Base-by-base conservation (phyloP, 75 land plant species). In the Cunninghamia lanceolata region DNA sequence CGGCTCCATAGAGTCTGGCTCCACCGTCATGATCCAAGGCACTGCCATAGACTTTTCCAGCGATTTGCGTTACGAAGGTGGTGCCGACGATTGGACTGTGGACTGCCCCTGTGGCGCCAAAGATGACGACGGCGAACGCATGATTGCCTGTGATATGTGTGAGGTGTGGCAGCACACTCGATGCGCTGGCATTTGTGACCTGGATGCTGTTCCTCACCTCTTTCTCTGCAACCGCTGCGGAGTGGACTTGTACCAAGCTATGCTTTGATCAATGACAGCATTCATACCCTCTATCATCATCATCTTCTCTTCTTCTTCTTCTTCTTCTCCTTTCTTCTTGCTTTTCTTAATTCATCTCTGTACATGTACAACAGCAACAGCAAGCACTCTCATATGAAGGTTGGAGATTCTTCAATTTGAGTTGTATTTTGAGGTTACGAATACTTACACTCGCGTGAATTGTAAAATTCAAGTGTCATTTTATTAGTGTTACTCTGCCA, bases 141-240 rank as follows among this genome's bases (percentile, higher is more conserved):
- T 95, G 99, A 85, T 96, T 8, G 90, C 88, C 11, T 98, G 99
- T 82, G 97, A 98, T 85, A 86, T 95, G 9, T 98, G 99, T 76
- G 99, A 94, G 81, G 94, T 93, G 19, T 95, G 96, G 99, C 99
- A 96, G 86, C 99, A 98, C 83, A 93, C 93, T 1, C 73, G 96
- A 59, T 98, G 99, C 73, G 94, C 89, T 21, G 73, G 89, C 40
- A 91, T 98, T 25, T 87, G 94, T 9, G 91, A 94, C 88, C 63
- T 66, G 42, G 96, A 97, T 79, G 93, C 96, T 35, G 87, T 96
- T 35, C 99, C 99, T 0, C 85, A 66, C 28, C 91, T 94, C n/a
- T 98, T 95, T 82, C 94, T 98, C 28, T 98, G 99, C 81, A 87
- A 82, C 53, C 85, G 88, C 21, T 97, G 99, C 82, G 95, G 94